These are phyloP conservation scores for Xylariaceae sp. DNA, from an alignment of 2,329 filamentous ascomycete species.

Conservation along the genomic window DNA sequence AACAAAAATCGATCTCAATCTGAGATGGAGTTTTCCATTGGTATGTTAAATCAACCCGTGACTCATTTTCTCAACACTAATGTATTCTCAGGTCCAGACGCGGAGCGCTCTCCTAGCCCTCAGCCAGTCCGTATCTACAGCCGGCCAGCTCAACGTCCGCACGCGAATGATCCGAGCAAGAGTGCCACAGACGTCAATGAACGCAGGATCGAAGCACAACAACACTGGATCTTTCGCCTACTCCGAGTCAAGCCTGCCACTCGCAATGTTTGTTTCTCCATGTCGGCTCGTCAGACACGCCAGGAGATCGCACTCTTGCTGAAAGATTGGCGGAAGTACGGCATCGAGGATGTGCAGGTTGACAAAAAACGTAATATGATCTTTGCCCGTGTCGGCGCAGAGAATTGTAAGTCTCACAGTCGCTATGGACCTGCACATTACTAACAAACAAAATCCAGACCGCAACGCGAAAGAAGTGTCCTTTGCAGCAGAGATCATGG, in stretches of 20 bases:
- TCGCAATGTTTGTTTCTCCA: conserved; percentile 69
- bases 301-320: conserved; percentile 74
- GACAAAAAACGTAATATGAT: conserved; percentile 78
- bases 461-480: conserved; percentile 82
- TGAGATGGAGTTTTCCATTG: conserved; percentile 38
- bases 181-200: conserved; percentile 20
- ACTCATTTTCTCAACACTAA: conserved; percentile 11
- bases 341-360: conserved; percentile 73
- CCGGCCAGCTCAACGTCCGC: conserved; percentile 7
- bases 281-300: conserved; percentile 68
- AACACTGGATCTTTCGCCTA: conserved; percentile 85
- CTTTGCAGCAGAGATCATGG: conserved; percentile 84
- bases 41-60: conserved; percentile 35
- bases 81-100: conserved; percentile 28
- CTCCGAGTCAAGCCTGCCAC: conserved; percentile 84
- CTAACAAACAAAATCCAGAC: conserved; percentile 45
- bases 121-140: conserved; percentile 22
- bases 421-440: not conserved
- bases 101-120: conserved; percentile 27
- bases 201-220: conserved; percentile 61
- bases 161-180: conserved; percentile 17
- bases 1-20: conserved; percentile 37
- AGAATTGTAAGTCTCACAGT: conserved; percentile 64
- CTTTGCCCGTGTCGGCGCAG: conserved; percentile 69
- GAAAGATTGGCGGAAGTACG: conserved; percentile 75